phyloP scores from a whole-genome alignment of 2,329 filamentous ascomycete species.

The Xylaria sp. region DNA sequence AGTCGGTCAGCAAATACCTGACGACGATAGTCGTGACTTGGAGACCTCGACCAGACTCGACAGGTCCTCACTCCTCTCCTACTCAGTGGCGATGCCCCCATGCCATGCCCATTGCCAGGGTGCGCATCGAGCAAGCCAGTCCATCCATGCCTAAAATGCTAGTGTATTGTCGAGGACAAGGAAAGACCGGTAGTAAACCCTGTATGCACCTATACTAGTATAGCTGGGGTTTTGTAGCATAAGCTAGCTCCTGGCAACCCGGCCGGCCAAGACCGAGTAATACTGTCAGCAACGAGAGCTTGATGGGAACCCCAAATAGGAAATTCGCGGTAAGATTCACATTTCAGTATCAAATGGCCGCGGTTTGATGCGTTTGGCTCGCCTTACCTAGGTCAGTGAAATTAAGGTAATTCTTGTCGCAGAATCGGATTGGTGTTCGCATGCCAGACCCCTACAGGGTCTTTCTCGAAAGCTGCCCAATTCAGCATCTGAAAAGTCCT shows the following conservation, averaged over 20 bases:
- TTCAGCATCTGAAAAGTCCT: constrained; percentile 15
- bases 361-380: background rate
- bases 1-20: constrained; percentile 28
- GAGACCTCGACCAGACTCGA: too few species aligned
- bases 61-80: constrained; percentile 3
- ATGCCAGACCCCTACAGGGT: constrained; percentile 25
- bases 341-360: too few species aligned
- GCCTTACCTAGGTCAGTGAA: background rate
- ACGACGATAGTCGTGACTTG: constrained; percentile 11
- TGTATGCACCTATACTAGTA: background rate
- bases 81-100: background rate
- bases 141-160: constrained; percentile 19
- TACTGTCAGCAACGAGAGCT: constrained; percentile 15
- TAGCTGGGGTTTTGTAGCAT: constrained; percentile 9
- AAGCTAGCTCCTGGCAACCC: background rate
- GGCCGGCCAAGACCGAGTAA: constrained; percentile 24
- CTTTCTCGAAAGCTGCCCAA: constrained; percentile 30
- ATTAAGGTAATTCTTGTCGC: constrained; percentile 33
- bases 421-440: constrained; percentile 31
- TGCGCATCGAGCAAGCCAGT: background rate
- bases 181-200: background rate
- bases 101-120: background rate
- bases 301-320: constrained; percentile 22
- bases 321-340: too few species aligned
- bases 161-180: background rate